phyloP scores from a whole-genome alignment of 129 eudicot genomes.

The carrot (Daucus carota) region DH1_v3.0 NC_030388.2:10792501-10793000 shows the following conservation, averaged over 20 bases:
- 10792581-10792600: conserved; percentile 53
- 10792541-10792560: background rate
- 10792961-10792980: conserved; percentile 5
- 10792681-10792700: conserved; percentile 12
- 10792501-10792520: conserved; percentile 24
- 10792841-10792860: conserved; percentile 12
- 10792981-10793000: conserved; percentile 8
- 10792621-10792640: conserved; percentile 30
- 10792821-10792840: conserved; percentile 21
- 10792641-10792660: conserved; percentile 11
- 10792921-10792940: conserved; percentile 46
- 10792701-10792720: conserved; percentile 20
- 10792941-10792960: conserved; percentile 31
- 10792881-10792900: background rate
- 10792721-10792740: conserved; percentile 61
- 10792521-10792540: background rate
- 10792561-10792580: conserved; percentile 40
- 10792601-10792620: conserved; percentile 59
- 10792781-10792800: conserved; percentile 27
- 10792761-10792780: conserved; percentile 23
- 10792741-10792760: conserved; percentile 66
- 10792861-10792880: conserved; percentile 27
- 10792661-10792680: conserved; percentile 2
- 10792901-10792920: conserved; percentile 12
- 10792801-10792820: conserved; percentile 34